These are phyloP conservation scores for Echinochloa phyllopogon DNA, from an alignment of 176 grass and related monocot genomes.

Conservation along the genomic window DNA sequence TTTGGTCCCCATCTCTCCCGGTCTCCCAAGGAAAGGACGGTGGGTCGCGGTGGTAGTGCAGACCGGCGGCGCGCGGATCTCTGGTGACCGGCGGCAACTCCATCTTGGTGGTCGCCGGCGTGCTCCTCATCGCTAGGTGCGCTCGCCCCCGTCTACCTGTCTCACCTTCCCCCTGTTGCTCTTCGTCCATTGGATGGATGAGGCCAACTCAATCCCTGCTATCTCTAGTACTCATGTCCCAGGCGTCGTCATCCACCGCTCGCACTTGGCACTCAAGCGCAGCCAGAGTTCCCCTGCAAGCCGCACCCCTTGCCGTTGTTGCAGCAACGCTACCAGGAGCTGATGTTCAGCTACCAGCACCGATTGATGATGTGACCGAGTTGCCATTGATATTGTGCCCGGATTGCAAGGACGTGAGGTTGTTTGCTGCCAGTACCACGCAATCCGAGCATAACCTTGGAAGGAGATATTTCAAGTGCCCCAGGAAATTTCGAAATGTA, in stretches of 20 bases:
- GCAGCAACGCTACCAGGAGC: neutral
- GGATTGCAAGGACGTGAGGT: neutral
- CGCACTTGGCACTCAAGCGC: neutral
- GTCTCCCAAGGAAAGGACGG: too few relatives aligned
- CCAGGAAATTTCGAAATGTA: neutral
- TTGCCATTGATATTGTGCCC: neutral
- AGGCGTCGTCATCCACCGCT: neutral
- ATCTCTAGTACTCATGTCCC: neutral
- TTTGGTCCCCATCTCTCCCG: too few relatives aligned
- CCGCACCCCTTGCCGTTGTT: neutral
- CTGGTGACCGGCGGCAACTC: too few relatives aligned
- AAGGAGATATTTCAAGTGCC: neutral
- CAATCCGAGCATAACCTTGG: neutral
- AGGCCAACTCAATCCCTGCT: too few relatives aligned
- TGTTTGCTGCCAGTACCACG: neutral
- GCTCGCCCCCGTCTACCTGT: too few relatives aligned
- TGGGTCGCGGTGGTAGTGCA: too few relatives aligned
- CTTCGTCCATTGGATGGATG: too few relatives aligned
- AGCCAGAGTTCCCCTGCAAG: neutral
- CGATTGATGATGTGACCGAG: neutral
- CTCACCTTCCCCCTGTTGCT: too few relatives aligned
- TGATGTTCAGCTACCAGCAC: rapidly evolving
- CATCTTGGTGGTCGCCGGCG: too few relatives aligned
- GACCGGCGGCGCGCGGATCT: too few relatives aligned
- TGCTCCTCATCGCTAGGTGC: too few relatives aligned